Conservation (phyloP, 768 basidiomycete genomes). For the Pisolithus microcarpus region DNA sequence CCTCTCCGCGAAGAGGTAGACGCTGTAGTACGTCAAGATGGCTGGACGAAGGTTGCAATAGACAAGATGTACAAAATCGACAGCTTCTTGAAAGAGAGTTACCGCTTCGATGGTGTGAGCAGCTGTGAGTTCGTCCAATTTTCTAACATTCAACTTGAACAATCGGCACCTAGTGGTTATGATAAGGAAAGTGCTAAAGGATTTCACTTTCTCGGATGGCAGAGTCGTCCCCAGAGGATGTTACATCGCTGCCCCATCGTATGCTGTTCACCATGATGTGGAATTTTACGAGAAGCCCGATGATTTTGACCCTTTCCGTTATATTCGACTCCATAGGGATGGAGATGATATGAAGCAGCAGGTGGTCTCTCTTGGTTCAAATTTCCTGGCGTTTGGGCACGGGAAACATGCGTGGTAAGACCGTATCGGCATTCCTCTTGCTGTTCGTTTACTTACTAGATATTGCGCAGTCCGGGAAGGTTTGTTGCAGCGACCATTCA, state of each 20-base stretch:
- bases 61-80: conserved; percentile 28
- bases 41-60: conserved; percentile 17
- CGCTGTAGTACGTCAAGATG: conserved; percentile 15
- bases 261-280: not conserved
- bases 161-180: conserved; percentile 17
- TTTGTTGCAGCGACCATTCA: conserved; percentile 34
- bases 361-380: conserved; percentile 26
- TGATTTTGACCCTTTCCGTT: not conserved
- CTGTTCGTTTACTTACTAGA: not conserved
- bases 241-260: not conserved
- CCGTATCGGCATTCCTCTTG: not conserved
- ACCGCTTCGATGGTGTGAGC: conserved; percentile 21
- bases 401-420: conserved; percentile 14
- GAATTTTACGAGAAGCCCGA: not conserved
- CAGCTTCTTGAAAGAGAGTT: conserved; percentile 32
- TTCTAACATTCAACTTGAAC: not conserved
- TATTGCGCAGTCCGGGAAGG: conserved; percentile 25
- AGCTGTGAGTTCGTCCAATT: conserved; percentile 5
- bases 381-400: conserved; percentile 29
- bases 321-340: not conserved
- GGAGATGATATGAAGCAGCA: conserved; percentile 6
- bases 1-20: conserved; percentile 33
- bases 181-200: conserved; percentile 23
- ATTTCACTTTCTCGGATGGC: conserved; percentile 31
- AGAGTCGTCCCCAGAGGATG: conserved; percentile 26